Evolutionary conservation across 805 yeast genomes (phyloP), one percentile per base, ranked within the genome.

Genomic region (Torulaspora gathmanii): DNA sequence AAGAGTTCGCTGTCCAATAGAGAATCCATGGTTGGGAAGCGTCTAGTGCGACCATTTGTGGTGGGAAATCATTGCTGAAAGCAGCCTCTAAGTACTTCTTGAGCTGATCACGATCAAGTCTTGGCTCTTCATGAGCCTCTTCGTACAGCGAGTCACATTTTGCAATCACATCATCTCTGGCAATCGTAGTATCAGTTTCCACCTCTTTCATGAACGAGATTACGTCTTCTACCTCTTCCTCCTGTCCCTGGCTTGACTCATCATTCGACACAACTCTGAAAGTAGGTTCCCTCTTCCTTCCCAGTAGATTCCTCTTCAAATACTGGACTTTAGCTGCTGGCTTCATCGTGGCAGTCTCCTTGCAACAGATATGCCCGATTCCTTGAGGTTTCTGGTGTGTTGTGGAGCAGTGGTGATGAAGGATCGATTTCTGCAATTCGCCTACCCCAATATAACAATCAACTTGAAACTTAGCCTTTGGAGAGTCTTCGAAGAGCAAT

Each of bases 21-120:
- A 86, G 47, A 57, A 91, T 68, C 98, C 98, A 93, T 0, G 95
- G 81, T 49, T 83, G 89, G n/a, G 93, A 85, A 0, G 97, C 93
- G 64, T 91, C 97, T 37, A 87, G 70, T 0, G 74, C 74, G 3
- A 64, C 59, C 61, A 75, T 83, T 7, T 63, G 68, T 2, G 66
- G 51, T 0, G 89, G 85, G 22, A 85, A 69, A 13, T 73, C 67
- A 9, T 64, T 58, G 8, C 60, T 53, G 19, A 79, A 64, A 15
- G 70, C 67, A n/a, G 58, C 46, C 16, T 68, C 62, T 11, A 78
- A 62, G 56, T 72, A 84, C 40, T 51, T 48, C 8, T 60, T 44
- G 57, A 83, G 89, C 1, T 53, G 49, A 4, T 61, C 61, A 28
- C 57, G 61, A 30, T 54, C 36, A 15, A 64, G 52, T 7, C 22